Base-by-base conservation (phyloP, 805 yeast genomes). In the Starmerella etchellsii region DNA sequence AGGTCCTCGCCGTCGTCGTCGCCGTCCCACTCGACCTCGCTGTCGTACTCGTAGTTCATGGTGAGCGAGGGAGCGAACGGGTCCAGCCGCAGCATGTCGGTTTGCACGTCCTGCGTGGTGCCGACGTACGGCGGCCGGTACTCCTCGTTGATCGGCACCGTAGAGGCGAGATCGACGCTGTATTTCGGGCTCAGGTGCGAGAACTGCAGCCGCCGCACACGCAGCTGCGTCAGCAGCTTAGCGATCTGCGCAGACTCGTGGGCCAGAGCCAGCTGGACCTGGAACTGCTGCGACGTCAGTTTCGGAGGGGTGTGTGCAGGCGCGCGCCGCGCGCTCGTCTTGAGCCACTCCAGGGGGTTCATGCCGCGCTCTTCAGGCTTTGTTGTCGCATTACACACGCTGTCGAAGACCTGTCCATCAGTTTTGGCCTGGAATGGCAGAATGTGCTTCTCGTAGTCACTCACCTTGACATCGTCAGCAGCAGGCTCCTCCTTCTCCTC, bases 1-100 rank as follows among this genome's bases (percentile, higher is more conserved):
- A 66, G 62, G 33, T 70, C 71, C 22, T 66, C 59, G 23, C 60
- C 76, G 30, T 66, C 72, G 39, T 68, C 66, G 29, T 66, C 72
- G 39, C 67, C 66, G 11, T 62, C 70, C 70, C 74, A 74, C 47
- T 74, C 80, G 31, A 65, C 61, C 46, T 74, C 79, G 9, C 73
- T 65, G 33, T 70, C 73, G 37, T 64, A 68, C 14, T 64, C 71
- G 51, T 69, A 71, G 36, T 72, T 64, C 46, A 69, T 47, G 15
- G 56, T 14, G n/a, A n/a, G n/a, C n/a, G n/a, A n/a, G n/a, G n/a
- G n/a, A n/a, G n/a, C n/a, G n/a, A n/a, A n/a, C n/a, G n/a, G n/a
- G n/a, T n/a, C n/a, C n/a, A n/a, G n/a, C n/a, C n/a, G n/a, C n/a
- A n/a, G n/a, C n/a, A n/a, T n/a, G n/a, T n/a, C n/a, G n/a, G n/a